phyloP scores from a whole-genome alignment of 2,329 filamentous ascomycete species.

The Clonostachys rhizophaga region DNA sequence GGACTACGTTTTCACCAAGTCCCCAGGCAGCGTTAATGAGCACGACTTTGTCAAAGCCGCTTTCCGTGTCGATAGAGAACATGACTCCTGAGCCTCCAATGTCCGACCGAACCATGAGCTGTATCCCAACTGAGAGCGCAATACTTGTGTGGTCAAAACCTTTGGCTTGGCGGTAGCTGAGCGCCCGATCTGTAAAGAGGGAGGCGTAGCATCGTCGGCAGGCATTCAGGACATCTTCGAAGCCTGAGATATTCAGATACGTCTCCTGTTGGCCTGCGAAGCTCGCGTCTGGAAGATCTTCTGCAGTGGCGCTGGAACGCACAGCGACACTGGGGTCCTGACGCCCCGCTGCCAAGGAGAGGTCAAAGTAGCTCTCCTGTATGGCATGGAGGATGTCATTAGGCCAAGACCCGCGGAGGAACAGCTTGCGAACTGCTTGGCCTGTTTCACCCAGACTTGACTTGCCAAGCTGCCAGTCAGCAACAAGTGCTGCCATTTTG shows the following conservation, averaged over 20 bases:
- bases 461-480: conserved; percentile 19
- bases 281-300: conserved; percentile 29
- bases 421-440: conserved; percentile 16
- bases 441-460: conserved; percentile 20
- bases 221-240: conserved; percentile 19
- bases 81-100: conserved; percentile 26
- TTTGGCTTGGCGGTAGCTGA: conserved; percentile 21
- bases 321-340: conserved; percentile 24
- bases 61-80: conserved; percentile 33
- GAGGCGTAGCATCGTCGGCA: conserved; percentile 29
- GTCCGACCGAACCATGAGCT: conserved; percentile 25
- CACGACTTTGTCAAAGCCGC: conserved; percentile 28
- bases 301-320: conserved; percentile 28
- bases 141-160: conserved; percentile 17
- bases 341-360: conserved; percentile 10
- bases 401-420: conserved; percentile 22
- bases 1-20: conserved; percentile 29
- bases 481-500: conserved; percentile 16
- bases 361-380: conserved; percentile 15
- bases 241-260: conserved; percentile 25
- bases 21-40: conserved; percentile 28
- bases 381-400: conserved; percentile 17
- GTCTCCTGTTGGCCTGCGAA: conserved; percentile 31
- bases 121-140: conserved; percentile 19
- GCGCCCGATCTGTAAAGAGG: conserved; percentile 28